phyloP scores from a whole-genome alignment of 345 rosid species.

The Psidium guajava region DNA sequence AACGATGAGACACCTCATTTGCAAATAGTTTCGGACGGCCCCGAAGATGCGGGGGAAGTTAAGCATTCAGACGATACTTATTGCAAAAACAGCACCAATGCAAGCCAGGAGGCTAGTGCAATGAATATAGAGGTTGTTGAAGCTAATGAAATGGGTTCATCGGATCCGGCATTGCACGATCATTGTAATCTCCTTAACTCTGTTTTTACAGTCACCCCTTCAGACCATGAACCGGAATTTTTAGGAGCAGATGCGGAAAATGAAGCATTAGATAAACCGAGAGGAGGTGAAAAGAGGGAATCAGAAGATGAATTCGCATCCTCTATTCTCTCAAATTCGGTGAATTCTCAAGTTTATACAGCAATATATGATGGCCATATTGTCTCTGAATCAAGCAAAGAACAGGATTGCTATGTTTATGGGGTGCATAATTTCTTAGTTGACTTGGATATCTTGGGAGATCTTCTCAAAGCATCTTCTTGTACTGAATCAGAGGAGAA shows the following conservation, averaged over 20 bases:
- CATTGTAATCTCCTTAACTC: background rate
- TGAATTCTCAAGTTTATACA: background rate
- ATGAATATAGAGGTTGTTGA: background rate
- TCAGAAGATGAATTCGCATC: background rate
- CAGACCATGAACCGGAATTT: background rate
- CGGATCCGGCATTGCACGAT: background rate
- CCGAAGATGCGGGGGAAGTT: background rate
- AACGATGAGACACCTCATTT: background rate
- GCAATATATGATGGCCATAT: background rate
- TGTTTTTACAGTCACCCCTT: background rate
- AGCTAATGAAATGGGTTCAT: background rate
- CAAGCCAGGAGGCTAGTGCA: background rate
- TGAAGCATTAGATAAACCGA: background rate
- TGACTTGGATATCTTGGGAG: background rate
- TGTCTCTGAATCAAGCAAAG: background rate
- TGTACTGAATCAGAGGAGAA: slow-evolving; percentile 14
- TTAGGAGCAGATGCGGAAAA: background rate
- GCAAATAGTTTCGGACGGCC: background rate
- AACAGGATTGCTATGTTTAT: background rate
- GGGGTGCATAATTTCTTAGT: background rate
- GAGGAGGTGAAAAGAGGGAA: background rate
- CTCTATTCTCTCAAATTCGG: background rate
- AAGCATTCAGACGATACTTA: background rate
- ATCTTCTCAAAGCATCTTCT: slow-evolving; percentile 3
- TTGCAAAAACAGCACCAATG: background rate